Evolutionary conservation across 345 rosid genomes (phyloP).

Genomic region (Punica granatum): DNA sequence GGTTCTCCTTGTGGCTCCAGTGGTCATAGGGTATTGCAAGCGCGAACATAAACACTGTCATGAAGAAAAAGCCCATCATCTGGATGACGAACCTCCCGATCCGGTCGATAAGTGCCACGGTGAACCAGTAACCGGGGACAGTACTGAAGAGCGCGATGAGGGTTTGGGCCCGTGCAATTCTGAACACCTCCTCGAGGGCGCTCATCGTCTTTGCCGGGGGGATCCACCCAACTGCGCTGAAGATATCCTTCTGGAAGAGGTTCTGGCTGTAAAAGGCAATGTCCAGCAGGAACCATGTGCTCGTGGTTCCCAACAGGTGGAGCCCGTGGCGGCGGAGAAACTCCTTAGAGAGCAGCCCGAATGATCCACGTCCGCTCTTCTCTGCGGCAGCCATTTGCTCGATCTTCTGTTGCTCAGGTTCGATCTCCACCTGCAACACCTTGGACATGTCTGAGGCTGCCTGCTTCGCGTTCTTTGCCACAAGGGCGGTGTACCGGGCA

Average conservation of each 20-base stretch:
- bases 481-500: constrained; percentile 19
- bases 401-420: constrained; percentile 9
- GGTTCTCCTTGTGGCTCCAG: constrained; percentile 31
- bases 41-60: constrained; percentile 39
- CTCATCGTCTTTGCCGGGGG: constrained; percentile 34
- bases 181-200: constrained; percentile 32
- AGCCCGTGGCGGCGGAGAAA: constrained; percentile 30
- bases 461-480: constrained; percentile 16
- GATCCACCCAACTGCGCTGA: constrained; percentile 36
- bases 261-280: constrained; percentile 40
- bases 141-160: constrained; percentile 32
- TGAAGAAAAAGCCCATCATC: constrained; percentile 38
- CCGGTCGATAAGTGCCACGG: constrained; percentile 27
- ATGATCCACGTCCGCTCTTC: neutral
- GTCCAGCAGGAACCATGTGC: constrained; percentile 37
- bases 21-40: constrained; percentile 34
- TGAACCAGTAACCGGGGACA: constrained; percentile 38
- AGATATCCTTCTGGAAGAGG: constrained; percentile 38
- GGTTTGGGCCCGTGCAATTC: constrained; percentile 31
- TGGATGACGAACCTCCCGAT: constrained; percentile 33
- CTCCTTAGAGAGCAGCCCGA: constrained; percentile 26
- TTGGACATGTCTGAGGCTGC: constrained; percentile 18
- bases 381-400: neutral
- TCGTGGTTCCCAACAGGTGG: constrained; percentile 32
- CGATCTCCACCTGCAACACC: constrained; percentile 14